phyloP scores from a whole-genome alignment of 2,329 filamentous ascomycete species.

The Pyricularia sp. region DNA sequence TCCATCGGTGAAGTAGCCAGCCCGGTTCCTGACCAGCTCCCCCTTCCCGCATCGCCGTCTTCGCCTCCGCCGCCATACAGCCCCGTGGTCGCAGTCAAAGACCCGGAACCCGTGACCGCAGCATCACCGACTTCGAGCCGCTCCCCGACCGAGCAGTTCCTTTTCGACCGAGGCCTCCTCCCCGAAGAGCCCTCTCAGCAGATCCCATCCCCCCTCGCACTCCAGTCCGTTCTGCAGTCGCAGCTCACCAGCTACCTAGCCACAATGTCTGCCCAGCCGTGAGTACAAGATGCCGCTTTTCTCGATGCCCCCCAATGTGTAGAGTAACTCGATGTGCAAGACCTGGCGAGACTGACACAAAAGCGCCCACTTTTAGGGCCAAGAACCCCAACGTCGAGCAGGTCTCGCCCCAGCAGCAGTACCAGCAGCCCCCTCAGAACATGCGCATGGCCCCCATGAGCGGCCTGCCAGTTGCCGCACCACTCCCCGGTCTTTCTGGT shows the following conservation, averaged over 20 bases:
- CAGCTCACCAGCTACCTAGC: conserved; percentile 3
- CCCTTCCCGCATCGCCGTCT: not conserved
- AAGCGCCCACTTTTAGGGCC: not conserved
- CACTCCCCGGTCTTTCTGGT: conserved; percentile 23
- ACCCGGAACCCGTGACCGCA: not conserved
- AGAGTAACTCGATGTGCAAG: not conserved
- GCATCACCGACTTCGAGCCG: not conserved
- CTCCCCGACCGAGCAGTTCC: conserved; percentile 3
- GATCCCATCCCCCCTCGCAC: not conserved
- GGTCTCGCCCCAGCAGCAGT: conserved; percentile 2
- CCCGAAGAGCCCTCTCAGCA: not conserved
- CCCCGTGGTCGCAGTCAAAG: not conserved
- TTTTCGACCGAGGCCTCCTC: conserved; percentile 3
- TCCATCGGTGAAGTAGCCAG: conserved; percentile 3
- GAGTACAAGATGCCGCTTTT: not conserved
- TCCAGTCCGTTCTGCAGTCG: not conserved
- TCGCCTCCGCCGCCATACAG: not conserved
- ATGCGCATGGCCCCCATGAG: conserved; percentile 3
- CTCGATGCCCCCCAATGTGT: too few relatives aligned
- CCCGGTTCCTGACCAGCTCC: not conserved
- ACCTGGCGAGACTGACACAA: not conserved
- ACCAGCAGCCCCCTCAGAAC: conserved; percentile 1
- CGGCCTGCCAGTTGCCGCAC: conserved; percentile 11
- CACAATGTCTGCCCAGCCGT: conserved; percentile 3
- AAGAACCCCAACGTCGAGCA: conserved; percentile 2